A percentile compares a stretch with the other conserved stretches of the same genome.
Conservation (phyloP, 179 eudicot genomes). For the Patellifolia procumbens region DNA sequence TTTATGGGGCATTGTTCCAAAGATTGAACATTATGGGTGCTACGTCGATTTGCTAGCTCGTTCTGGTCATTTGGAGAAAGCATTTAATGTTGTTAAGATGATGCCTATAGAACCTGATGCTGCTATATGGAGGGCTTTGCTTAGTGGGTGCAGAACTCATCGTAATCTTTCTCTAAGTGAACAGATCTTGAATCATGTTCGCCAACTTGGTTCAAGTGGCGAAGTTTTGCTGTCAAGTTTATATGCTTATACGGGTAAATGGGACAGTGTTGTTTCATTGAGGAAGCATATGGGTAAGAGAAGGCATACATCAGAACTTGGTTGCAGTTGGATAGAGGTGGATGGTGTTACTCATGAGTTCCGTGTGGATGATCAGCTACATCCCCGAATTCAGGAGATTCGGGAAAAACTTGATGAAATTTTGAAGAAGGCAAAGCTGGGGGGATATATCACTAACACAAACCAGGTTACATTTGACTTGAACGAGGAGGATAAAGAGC, state of each 20-base stretch:
- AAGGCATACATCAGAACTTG: slow-evolving; percentile 50
- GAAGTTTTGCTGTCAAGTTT: slow-evolving; percentile 61
- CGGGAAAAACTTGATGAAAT: slow-evolving; percentile 50
- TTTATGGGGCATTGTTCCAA: slow-evolving; percentile 47
- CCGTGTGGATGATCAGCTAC: slow-evolving; percentile 68
- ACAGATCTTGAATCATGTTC: slow-evolving; percentile 46
- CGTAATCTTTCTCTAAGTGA: slow-evolving; percentile 53
- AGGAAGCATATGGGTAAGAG: slow-evolving; percentile 54
- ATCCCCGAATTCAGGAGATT: slow-evolving; percentile 58
- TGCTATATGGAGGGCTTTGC: slow-evolving; percentile 77
- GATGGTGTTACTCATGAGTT: slow-evolving; percentile 77
- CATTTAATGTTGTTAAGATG: slow-evolving; percentile 50
- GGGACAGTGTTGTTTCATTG: slow-evolving; percentile 59
- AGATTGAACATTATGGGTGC: slow-evolving; percentile 71
- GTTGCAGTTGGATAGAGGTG: slow-evolving; percentile 86
- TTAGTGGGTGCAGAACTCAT: slow-evolving; percentile 76
- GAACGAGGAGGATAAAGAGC: slow-evolving; percentile 78
- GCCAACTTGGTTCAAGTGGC: slow-evolving; percentile 38
- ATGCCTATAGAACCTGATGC: slow-evolving; percentile 75
- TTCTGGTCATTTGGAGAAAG: slow-evolving; percentile 66
- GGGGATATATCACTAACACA: slow-evolving; percentile 55
- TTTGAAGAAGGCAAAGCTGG: slow-evolving; percentile 40
- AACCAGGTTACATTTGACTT: slow-evolving; percentile 68
- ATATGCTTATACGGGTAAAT: slow-evolving; percentile 59
- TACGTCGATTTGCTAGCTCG: slow-evolving; percentile 80